These are phyloP conservation scores for Aspergillus asperescens DNA, from an alignment of 495 filamentous ascomycete species.

Conservation along the genomic window DNA sequence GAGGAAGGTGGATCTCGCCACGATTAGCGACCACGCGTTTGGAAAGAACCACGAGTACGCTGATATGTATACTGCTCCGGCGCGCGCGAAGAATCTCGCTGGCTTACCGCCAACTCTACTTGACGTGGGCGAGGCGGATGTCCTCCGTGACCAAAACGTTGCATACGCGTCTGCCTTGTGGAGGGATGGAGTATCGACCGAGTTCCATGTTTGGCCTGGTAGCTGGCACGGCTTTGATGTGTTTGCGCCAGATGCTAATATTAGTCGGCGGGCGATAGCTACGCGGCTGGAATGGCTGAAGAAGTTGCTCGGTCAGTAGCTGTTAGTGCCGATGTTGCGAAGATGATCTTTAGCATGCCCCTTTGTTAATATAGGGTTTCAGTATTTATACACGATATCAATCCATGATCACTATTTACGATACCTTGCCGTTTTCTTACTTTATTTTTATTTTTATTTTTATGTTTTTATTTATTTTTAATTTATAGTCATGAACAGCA, in stretches of 20 bases:
- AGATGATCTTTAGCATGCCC: too few species aligned
- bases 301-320: background rate
- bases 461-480: too few species aligned
- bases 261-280: background rate
- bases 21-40: background rate
- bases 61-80: constrained; percentile 6
- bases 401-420: too few species aligned
- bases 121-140: constrained; percentile 19
- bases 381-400: too few species aligned
- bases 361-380: too few species aligned
- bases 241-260: constrained; percentile 8
- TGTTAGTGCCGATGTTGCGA: too few species aligned
- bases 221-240: constrained; percentile 45
- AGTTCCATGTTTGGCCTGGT: constrained; percentile 49
- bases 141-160: constrained; percentile 42
- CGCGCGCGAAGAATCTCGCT: constrained; percentile 6
- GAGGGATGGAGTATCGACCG: constrained; percentile 34
- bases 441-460: too few species aligned
- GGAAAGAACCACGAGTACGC: background rate
- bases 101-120: constrained; percentile 22
- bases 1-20: constrained; percentile 22
- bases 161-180: constrained; percentile 36
- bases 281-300: background rate
- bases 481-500: too few species aligned
- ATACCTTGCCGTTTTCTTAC: too few species aligned